Evolutionary conservation across 2,329 filamentous ascomycete species (phyloP).

Genomic region (Talaromyces sp.): DNA sequence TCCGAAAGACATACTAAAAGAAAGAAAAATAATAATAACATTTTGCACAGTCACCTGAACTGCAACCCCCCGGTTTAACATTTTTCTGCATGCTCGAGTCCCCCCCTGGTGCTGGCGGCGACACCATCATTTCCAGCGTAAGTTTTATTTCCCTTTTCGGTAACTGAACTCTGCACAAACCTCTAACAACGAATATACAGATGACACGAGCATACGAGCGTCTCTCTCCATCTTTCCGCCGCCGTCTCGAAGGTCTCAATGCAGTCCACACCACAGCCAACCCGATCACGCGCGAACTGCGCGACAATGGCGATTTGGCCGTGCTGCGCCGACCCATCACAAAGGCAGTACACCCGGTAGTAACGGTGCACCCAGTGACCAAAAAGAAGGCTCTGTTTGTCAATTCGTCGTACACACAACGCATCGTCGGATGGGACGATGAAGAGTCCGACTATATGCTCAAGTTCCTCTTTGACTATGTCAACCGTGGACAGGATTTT

Average conservation of each 20-base stretch:
- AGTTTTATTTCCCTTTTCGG: not conserved
- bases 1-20: not conserved
- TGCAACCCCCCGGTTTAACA: constrained; percentile 24
- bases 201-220: constrained; percentile 23
- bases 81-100: constrained; percentile 20
- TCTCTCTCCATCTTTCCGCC: constrained; percentile 21
- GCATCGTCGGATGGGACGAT: constrained; percentile 41
- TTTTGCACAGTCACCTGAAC: constrained; percentile 9
- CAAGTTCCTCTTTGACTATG: constrained; percentile 30
- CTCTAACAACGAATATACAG: not conserved
- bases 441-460: constrained; percentile 38
- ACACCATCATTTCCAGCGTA: constrained; percentile 23
- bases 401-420: constrained; percentile 17
- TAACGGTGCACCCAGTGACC: constrained; percentile 30
- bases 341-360: constrained; percentile 26
- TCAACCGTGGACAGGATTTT: constrained; percentile 13
- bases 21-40: not conserved
- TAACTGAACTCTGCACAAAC: too few species aligned
- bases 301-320: constrained; percentile 1
- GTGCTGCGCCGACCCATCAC: constrained; percentile 2
- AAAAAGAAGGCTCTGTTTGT: constrained; percentile 30
- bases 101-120: constrained; percentile 22
- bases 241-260: constrained; percentile 25
- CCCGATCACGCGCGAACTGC: constrained; percentile 1
- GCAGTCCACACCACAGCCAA: constrained; percentile 19